Conservation (phyloP, 1,284 basidiomycete species). For the Austroboletus novae-zelandiae region DNA sequence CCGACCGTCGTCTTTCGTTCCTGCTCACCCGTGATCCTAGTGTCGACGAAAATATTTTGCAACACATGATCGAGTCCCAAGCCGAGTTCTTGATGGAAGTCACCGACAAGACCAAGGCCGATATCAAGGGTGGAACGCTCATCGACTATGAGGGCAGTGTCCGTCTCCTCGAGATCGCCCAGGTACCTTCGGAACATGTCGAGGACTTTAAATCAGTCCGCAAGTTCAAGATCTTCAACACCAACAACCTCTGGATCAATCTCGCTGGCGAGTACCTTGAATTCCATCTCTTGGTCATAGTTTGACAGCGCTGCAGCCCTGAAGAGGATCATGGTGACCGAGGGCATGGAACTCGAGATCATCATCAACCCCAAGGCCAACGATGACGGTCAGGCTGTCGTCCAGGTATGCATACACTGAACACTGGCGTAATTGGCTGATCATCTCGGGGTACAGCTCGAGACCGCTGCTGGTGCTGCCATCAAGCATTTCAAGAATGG, state of each 20-base stretch:
- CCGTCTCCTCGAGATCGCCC: constrained; percentile 96
- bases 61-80: constrained; percentile 88
- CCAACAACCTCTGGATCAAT: constrained; percentile 98
- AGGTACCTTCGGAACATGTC: constrained; percentile 96
- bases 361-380: constrained; percentile 95
- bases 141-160: constrained; percentile 96
- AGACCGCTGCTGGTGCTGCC: constrained; percentile 96
- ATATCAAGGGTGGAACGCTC: constrained; percentile 99
- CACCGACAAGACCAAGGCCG: constrained; percentile 99
- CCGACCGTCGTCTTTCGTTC: constrained; percentile 23
- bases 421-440: background rate
- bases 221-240: constrained; percentile 97
- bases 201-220: constrained; percentile 97
- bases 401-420: constrained; percentile 46
- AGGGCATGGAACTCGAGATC: constrained; percentile 89
- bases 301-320: constrained; percentile 51
- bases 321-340: constrained; percentile 92
- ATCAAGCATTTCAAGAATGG: constrained; percentile 97
- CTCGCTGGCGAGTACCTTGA: constrained; percentile 54
- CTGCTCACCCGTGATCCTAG: constrained; percentile 33
- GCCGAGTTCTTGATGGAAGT: constrained; percentile 98
- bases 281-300: background rate
- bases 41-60: constrained; percentile 80
- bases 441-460: constrained; percentile 62
- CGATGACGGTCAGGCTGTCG: constrained; percentile 86